Percentiles rank a stretch among this genome's conserved stretches.
Evolutionary conservation across 1,284 basidiomycete genomes (phyloP).

Genomic region (Cutaneotrichosporon mucoides): DNA sequence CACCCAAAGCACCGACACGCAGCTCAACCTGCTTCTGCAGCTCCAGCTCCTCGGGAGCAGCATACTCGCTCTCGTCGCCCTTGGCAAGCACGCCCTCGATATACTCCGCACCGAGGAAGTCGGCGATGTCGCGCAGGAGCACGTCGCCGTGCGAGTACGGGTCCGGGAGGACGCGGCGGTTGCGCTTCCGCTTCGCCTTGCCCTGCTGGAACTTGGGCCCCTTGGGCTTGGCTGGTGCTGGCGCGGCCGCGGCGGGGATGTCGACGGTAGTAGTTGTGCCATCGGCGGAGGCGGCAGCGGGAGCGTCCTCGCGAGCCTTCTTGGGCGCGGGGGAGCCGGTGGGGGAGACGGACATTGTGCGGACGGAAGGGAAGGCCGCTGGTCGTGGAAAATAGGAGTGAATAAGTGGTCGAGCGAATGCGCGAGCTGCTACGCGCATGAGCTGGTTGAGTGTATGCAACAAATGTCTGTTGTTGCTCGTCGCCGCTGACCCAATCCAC

Average conservation of each 20-base stretch:
- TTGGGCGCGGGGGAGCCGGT: conserved; percentile 8
- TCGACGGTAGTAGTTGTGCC: no score
- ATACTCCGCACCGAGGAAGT: conserved; percentile 61
- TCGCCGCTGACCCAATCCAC: background rate
- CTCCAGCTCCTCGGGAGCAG: conserved; percentile 47
- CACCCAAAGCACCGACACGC: conserved; percentile 51
- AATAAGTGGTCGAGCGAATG: conserved; percentile 15
- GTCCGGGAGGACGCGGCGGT: conserved; percentile 54
- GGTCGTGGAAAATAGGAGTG: background rate
- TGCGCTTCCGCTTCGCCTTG: conserved; percentile 28
- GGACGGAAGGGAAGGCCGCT: no score
- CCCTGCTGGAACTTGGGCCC: conserved; percentile 10
- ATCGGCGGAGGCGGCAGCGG: no score
- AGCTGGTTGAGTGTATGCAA: no score
- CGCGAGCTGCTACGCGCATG: background rate
- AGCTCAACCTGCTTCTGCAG: conserved; percentile 64
- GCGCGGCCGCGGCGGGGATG: no score
- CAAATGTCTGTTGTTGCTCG: conserved; percentile 1
- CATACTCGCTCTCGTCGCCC: conserved; percentile 10
- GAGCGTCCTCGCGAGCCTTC: conserved; percentile 9
- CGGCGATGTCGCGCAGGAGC: conserved; percentile 64
- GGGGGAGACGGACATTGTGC: no score
- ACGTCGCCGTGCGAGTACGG: conserved; percentile 70
- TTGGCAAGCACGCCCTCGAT: conserved; percentile 54
- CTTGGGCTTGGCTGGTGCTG: background rate